phyloP scores from a whole-genome alignment of 176 grass and related monocot genomes.

The Thinopyrum elongatum region DNA sequence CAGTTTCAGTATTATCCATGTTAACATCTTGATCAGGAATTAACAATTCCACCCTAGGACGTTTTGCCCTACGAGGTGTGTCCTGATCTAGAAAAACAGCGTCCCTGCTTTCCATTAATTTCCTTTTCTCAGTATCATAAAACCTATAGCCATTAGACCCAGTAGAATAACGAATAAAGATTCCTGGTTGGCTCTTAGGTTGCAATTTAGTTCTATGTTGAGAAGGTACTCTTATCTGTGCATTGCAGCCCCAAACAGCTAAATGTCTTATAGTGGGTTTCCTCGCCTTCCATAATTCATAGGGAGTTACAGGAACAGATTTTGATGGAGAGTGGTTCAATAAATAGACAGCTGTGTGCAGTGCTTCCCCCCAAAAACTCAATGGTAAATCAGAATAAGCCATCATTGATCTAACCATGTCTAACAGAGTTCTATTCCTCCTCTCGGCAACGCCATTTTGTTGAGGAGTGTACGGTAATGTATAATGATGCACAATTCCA shows the following conservation, averaged over 20 bases:
- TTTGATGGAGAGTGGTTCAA: neutral
- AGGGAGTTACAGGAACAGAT: neutral
- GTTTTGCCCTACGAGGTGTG: neutral
- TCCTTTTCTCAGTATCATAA: neutral
- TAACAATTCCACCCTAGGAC: neutral
- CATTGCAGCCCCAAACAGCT: neutral
- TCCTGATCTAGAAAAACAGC: neutral
- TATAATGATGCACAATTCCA: constrained; percentile 18
- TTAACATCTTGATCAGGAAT: neutral
- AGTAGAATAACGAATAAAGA: neutral
- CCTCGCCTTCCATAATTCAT: neutral
- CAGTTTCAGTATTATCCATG: neutral
- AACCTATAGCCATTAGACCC: neutral
- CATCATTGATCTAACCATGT: neutral
- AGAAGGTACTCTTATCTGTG: neutral
- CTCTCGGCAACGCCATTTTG: neutral
- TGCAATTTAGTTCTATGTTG: neutral
- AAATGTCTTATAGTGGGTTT: neutral
- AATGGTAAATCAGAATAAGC: constrained; percentile 3
- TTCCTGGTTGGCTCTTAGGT: neutral
- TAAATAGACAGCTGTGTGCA: neutral
- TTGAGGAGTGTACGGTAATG: neutral
- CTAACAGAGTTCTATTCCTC: neutral
- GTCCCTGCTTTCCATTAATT: neutral
- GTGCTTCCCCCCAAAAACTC: neutral